phyloP scores from a whole-genome alignment of 2,329 filamentous ascomycete species.

The Furcasterigmium furcatum region DNA sequence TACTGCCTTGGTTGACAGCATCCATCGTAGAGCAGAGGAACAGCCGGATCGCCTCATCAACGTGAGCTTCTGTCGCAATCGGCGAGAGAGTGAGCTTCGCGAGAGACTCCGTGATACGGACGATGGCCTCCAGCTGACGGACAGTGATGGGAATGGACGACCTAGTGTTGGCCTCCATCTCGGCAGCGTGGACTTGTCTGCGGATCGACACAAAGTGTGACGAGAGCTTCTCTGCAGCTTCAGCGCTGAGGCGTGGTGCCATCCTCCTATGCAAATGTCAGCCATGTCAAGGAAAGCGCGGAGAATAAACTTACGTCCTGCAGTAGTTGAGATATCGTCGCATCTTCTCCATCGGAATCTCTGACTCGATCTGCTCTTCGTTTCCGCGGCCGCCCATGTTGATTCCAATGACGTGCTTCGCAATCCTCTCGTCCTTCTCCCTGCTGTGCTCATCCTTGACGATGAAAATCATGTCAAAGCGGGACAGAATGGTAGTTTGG shows the following conservation, averaged over 20 bases:
- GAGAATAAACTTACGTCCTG: conserved; percentile 68
- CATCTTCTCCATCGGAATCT: conserved; percentile 95
- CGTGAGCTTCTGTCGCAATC: conserved; percentile 84
- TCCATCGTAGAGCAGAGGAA: conserved; percentile 99
- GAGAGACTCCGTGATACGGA: conserved; percentile 93
- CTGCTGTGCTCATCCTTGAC: conserved; percentile 93
- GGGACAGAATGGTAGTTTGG: conserved; percentile 94
- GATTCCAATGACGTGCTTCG: conserved; percentile 94
- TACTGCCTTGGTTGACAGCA: conserved; percentile 86
- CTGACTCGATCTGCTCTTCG: conserved; percentile 80
- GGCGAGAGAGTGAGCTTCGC: conserved; percentile 87
- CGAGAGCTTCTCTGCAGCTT: conserved; percentile 92
- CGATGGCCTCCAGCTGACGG: conserved; percentile 93
- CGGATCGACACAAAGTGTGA: conserved; percentile 97
- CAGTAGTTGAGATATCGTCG: conserved; percentile 96
- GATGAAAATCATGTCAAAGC: conserved; percentile 99
- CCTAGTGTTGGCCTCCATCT: conserved; percentile 84
- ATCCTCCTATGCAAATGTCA: conserved; percentile 47
- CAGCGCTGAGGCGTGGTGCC: conserved; percentile 83
- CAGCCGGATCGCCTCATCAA: conserved; percentile 94
- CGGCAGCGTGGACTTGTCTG: conserved; percentile 86
- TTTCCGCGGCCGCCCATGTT: conserved; percentile 87
- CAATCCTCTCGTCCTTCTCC: conserved; percentile 86
- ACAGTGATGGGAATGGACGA: conserved; percentile 97
- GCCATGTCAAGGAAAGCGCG: neutral